phyloP scores from a whole-genome alignment of 2,329 filamentous ascomycete species.

The Penicillium frequentans region DNA sequence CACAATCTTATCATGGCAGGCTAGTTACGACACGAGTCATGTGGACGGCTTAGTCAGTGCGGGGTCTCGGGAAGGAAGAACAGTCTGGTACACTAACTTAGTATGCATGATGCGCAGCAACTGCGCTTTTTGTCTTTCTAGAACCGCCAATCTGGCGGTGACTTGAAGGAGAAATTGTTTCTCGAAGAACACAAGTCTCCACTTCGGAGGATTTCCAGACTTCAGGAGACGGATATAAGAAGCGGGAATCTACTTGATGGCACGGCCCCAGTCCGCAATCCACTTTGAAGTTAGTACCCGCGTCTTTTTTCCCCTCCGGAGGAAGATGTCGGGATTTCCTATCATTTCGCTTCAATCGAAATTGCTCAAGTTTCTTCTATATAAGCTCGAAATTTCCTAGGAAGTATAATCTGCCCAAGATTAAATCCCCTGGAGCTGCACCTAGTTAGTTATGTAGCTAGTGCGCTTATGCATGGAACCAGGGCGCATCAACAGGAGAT shows the following conservation, averaged over 20 bases:
- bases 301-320: background rate
- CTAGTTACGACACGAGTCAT: background rate
- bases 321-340: background rate
- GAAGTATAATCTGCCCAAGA: background rate
- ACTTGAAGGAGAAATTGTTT: background rate
- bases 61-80: background rate
- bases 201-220: slow-evolving; percentile 14
- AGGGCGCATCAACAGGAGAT: background rate
- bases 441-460: background rate
- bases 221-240: background rate
- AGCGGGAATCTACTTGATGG: slow-evolving; percentile 1
- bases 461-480: slow-evolving; percentile 1
- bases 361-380: background rate
- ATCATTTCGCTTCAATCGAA: background rate
- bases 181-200: slow-evolving; percentile 2
- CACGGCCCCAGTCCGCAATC: slow-evolving; percentile 1
- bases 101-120: background rate
- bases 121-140: background rate
- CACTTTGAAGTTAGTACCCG: background rate
- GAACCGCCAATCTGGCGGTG: background rate
- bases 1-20: background rate
- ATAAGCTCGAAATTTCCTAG: background rate
- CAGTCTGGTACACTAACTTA: background rate
- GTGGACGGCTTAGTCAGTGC: background rate
- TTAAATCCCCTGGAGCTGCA: background rate